phyloP scores from a whole-genome alignment of 1,284 basidiomycete species.

The Malassezia nana region DNA sequence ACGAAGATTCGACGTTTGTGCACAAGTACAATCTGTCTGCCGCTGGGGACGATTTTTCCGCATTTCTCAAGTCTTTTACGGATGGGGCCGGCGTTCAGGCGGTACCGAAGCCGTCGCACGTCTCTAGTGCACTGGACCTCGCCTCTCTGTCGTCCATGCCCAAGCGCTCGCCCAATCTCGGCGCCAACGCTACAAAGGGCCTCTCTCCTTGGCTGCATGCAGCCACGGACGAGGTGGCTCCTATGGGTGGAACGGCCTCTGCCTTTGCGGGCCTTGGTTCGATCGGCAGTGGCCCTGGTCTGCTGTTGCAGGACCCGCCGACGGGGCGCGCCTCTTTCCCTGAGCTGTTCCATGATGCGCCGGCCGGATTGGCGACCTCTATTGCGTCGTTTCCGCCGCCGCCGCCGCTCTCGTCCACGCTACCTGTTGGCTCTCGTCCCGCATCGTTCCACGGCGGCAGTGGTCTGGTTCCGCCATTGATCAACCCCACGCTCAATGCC shows the following conservation, averaged over 20 bases:
- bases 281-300: neutral
- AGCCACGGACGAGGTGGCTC: neutral
- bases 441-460: neutral
- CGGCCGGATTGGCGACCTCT: neutral
- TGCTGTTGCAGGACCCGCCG: neutral
- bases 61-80: constrained; percentile 47
- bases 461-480: neutral
- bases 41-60: constrained; percentile 56
- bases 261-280: neutral
- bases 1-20: constrained; percentile 45
- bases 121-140: constrained; percentile 81
- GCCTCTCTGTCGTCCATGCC: constrained; percentile 76
- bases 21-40: constrained; percentile 45
- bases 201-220: constrained; percentile 16
- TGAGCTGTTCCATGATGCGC: neutral
- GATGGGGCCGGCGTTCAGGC: neutral
- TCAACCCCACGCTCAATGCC: neutral
- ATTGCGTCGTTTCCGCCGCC: neutral
- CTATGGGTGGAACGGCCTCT: neutral
- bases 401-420: neutral
- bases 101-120: constrained; percentile 59
- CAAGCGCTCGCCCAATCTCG: constrained; percentile 52
- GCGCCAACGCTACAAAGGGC: constrained; percentile 48
- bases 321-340: neutral
- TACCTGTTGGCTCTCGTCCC: neutral